Percentiles rank a stretch among this genome's conserved stretches.
These are phyloP conservation scores for Murraya paniculata DNA, from an alignment of 345 rosid species.

Conservation along the genomic window DNA sequence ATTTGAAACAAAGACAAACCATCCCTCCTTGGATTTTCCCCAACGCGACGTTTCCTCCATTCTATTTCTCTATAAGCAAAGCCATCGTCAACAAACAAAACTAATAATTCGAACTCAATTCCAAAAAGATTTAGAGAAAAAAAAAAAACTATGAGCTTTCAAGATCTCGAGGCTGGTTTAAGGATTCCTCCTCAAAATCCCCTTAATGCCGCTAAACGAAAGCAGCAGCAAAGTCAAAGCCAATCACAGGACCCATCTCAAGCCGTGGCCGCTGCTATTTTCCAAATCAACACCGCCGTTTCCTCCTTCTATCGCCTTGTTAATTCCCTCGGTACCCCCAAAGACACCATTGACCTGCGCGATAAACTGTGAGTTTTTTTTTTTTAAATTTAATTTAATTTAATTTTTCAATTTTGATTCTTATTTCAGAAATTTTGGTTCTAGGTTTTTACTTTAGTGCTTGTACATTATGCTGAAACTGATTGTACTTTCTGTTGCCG, in stretches of 20 bases:
- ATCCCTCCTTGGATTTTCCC: constrained; percentile 17
- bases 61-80: background rate
- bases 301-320: constrained; percentile 66
- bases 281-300: constrained; percentile 68
- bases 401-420: background rate
- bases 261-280: constrained; percentile 69
- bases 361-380: constrained; percentile 50
- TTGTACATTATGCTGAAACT: too few relatives aligned
- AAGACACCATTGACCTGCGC: constrained; percentile 64
- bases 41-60: background rate
- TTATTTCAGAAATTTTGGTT: background rate
- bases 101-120: background rate
- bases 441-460: background rate
- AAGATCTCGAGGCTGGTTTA: constrained; percentile 53
- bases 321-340: constrained; percentile 69
- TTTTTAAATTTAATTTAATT: background rate
- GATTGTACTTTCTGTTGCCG: too few relatives aligned
- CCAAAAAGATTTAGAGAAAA: background rate
- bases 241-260: constrained; percentile 47
- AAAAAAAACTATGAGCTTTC: constrained; percentile 48
- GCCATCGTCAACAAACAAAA: background rate
- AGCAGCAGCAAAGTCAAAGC: constrained; percentile 16
- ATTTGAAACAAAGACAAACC: background rate
- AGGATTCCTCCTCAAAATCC: constrained; percentile 16
- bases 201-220: constrained; percentile 18